phyloP scores from a whole-genome alignment of 805 yeast species.

The Saccharomycopsis javanensis region DNA sequence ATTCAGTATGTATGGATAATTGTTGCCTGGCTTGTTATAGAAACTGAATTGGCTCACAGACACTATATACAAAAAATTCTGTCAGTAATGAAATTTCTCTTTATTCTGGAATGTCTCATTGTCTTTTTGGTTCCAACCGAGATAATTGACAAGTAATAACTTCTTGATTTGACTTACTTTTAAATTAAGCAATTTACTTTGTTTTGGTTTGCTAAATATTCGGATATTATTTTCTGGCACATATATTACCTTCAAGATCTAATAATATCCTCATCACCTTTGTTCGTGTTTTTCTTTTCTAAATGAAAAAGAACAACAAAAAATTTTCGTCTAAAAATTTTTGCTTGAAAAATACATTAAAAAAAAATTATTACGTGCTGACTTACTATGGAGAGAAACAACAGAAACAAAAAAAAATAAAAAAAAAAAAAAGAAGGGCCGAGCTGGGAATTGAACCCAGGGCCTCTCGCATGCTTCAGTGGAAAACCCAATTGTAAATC shows the following conservation, averaged over 20 bases:
- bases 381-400: too few species aligned
- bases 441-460: conserved; percentile 21
- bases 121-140: too few species aligned
- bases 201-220: too few species aligned
- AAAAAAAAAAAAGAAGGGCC: conserved; percentile 17
- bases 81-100: neutral
- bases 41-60: neutral
- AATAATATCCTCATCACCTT: neutral
- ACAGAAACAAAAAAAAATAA: neutral
- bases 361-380: too few species aligned
- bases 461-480: conserved; percentile 19
- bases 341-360: neutral
- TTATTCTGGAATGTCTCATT: too few species aligned
- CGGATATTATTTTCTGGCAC: neutral
- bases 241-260: neutral
- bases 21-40: neutral
- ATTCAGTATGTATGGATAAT: neutral
- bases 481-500: neutral
- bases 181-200: neutral
- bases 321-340: neutral
- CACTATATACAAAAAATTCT: neutral
- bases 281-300: neutral
- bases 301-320: conserved; percentile 2
- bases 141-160: neutral
- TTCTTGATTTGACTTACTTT: neutral